Evolutionary conservation across 2,329 filamentous ascomycete species (phyloP).

Genomic region (Aspergillus brunneoviolaceus): DNA sequence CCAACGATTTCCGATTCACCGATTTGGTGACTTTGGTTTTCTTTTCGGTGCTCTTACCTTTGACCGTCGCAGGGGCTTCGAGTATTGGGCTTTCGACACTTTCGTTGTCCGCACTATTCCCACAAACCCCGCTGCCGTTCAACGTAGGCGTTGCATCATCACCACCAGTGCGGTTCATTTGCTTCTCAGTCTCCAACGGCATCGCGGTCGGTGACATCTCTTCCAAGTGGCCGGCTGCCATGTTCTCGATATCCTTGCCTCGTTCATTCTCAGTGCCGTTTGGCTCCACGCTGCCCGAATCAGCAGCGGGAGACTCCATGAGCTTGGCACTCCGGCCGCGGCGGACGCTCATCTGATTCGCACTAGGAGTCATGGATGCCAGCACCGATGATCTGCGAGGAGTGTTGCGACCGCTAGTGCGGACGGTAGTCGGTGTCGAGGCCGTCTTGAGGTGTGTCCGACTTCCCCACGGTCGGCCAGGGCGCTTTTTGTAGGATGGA

Average conservation of each 20-base stretch:
- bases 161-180: constrained; percentile 31
- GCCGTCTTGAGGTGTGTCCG: constrained; percentile 24
- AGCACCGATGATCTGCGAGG: constrained; percentile 35
- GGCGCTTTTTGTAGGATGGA: constrained; percentile 35
- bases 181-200: constrained; percentile 9
- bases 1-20: constrained; percentile 22
- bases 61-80: constrained; percentile 15
- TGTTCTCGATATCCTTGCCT: constrained; percentile 12
- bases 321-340: constrained; percentile 39
- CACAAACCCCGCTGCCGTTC: constrained; percentile 17
- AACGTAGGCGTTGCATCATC: constrained; percentile 6
- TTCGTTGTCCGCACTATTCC: constrained; percentile 5
- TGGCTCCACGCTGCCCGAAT: constrained; percentile 21
- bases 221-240: constrained; percentile 3
- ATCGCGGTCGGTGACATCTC: constrained; percentile 5
- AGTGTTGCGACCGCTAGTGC: constrained; percentile 38
- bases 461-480: constrained; percentile 40
- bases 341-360: constrained; percentile 28
- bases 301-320: constrained; percentile 30
- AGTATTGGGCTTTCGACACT: constrained; percentile 1
- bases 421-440: constrained; percentile 34
- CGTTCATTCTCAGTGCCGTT: constrained; percentile 27
- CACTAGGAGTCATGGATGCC: constrained; percentile 30
- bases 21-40: constrained; percentile 20
- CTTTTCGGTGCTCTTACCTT: constrained; percentile 15